phyloP scores from a whole-genome alignment of 768 basidiomycete species.

The Boletus patriciae region DNA sequence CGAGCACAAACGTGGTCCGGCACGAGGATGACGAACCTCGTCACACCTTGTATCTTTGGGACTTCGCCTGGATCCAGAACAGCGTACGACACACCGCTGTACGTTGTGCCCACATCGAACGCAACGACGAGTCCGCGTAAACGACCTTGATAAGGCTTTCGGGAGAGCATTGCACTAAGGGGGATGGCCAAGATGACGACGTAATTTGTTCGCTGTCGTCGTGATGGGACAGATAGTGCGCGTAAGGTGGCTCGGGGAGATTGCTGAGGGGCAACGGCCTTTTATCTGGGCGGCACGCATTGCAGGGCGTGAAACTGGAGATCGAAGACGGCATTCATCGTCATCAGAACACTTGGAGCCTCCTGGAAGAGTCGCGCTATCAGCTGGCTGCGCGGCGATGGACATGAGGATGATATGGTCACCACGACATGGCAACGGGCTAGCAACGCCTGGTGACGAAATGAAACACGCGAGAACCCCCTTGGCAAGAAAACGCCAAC shows the following conservation, averaged over 20 bases:
- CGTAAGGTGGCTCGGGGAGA: neutral
- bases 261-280: conserved; percentile 3
- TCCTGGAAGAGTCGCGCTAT: neutral
- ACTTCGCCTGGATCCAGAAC: conserved; percentile 43
- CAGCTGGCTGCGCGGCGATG: conserved; percentile 21
- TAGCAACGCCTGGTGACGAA: conserved; percentile 4
- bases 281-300: conserved; percentile 20
- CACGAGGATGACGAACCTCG: conserved; percentile 29
- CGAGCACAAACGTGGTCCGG: neutral
- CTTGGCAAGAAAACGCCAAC: conserved; percentile 11
- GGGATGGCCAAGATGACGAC: conserved; percentile 3
- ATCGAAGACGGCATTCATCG: conserved; percentile 12
- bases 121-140: conserved; percentile 38
- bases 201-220: conserved; percentile 11
- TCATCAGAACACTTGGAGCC: neutral
- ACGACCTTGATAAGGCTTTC: conserved; percentile 40
- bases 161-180: conserved; percentile 29
- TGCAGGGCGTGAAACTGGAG: neutral
- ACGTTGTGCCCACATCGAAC: conserved; percentile 44
- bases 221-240: neutral
- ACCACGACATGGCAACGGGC: conserved; percentile 6
- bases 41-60: conserved; percentile 37
- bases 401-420: neutral
- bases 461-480: conserved; percentile 25
- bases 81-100: conserved; percentile 40